These are phyloP conservation scores for Blastobotrys niveus DNA, from an alignment of 1,139 yeast genomes.

Conservation along the genomic window DNA sequence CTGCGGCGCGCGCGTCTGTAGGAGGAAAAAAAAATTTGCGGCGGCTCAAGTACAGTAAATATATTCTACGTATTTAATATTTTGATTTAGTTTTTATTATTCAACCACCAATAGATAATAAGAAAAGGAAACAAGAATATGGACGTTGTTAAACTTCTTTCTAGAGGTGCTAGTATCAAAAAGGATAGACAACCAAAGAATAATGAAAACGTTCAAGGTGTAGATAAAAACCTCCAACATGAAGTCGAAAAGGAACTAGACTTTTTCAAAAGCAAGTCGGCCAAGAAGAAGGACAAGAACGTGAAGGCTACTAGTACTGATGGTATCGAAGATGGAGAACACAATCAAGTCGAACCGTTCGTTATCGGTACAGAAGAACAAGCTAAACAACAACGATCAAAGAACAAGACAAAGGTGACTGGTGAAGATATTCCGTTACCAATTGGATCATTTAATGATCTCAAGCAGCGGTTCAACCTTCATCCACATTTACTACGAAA, in stretches of 20 bases:
- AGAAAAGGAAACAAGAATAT: constrained; percentile 35
- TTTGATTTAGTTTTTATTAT: not conserved
- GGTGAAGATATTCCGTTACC: constrained; percentile 84
- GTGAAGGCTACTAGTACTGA: constrained; percentile 23
- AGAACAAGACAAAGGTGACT: constrained; percentile 56
- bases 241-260: constrained; percentile 46
- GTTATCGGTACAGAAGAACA: constrained; percentile 51
- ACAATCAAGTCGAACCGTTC: constrained; percentile 39
- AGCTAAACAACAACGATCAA: constrained; percentile 51
- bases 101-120: not conserved
- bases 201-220: constrained; percentile 34
- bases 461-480: constrained; percentile 60
- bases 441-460: constrained; percentile 80
- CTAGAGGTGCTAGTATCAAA: constrained; percentile 78
- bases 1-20: constrained; percentile 2
- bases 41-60: no score
- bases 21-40: not conserved
- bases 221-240: constrained; percentile 33
- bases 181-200: constrained; percentile 43
- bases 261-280: constrained; percentile 42
- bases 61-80: not conserved
- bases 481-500: constrained; percentile 60
- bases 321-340: constrained; percentile 27
- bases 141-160: constrained; percentile 84
- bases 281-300: constrained; percentile 7